phyloP scores from a whole-genome alignment of 2,329 filamentous ascomycete genomes.

The Tolypocladium paradoxum region DNA sequence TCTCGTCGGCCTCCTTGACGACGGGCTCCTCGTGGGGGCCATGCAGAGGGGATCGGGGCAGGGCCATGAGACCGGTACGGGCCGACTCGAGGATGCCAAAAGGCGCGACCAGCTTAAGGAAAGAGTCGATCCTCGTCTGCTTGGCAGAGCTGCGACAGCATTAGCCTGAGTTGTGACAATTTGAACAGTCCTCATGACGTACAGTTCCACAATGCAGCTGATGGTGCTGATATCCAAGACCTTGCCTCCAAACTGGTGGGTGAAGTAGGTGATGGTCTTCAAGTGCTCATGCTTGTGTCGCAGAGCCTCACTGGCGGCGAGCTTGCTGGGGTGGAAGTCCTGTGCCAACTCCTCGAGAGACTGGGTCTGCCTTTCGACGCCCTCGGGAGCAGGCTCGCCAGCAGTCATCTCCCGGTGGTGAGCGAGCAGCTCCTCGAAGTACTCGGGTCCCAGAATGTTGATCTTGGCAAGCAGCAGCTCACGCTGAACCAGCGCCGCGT shows the following conservation, averaged over 20 bases:
- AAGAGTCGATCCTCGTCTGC: constrained; percentile 86
- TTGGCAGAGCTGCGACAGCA: constrained; percentile 63
- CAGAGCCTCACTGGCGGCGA: constrained; percentile 79
- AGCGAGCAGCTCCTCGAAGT: constrained; percentile 91
- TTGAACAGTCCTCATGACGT: constrained; percentile 29
- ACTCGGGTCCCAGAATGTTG: constrained; percentile 92
- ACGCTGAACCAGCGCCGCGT: constrained; percentile 84
- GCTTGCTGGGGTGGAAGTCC: constrained; percentile 83
- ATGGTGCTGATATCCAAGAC: constrained; percentile 95
- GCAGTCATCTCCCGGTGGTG: constrained; percentile 84
- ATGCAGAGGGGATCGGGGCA: constrained; percentile 83
- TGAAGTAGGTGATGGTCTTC: constrained; percentile 89
- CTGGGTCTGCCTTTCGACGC: constrained; percentile 21
- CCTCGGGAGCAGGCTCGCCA: constrained; percentile 25
- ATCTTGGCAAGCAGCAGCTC: constrained; percentile 93
- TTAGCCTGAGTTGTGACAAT: constrained; percentile 9
- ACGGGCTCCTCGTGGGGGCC: constrained; percentile 58
- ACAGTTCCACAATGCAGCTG: constrained; percentile 97
- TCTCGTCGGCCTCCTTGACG: constrained; percentile 80
- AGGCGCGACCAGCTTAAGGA: constrained; percentile 87
- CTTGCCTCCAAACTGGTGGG: constrained; percentile 96
- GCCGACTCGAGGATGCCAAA: constrained; percentile 97
- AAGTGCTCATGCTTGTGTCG: constrained; percentile 97
- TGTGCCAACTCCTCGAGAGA: constrained; percentile 37
- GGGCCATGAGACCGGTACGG: constrained; percentile 90